Conservation (phyloP, 345 rosid species). For the Salix koriyanagi region DNA sequence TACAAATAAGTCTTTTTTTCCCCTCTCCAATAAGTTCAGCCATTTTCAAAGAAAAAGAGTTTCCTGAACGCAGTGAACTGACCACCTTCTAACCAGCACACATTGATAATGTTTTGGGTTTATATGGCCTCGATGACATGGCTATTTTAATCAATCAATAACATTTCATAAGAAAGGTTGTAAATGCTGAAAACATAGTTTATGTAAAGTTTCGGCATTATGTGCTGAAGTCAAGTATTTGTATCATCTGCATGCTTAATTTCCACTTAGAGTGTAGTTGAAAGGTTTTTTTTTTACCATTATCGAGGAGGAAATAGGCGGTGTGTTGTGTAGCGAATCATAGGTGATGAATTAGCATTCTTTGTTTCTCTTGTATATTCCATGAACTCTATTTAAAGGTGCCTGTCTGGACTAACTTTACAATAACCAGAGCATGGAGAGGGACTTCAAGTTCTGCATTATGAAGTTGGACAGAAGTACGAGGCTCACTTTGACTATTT, state of each 20-base stretch:
- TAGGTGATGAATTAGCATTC: neutral
- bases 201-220: no score
- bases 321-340: neutral
- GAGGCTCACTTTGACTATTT: conserved; percentile 89
- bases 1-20: no score
- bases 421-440: conserved; percentile 76
- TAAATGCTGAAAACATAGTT: neutral
- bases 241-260: neutral
- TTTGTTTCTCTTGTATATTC: neutral
- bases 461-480: conserved; percentile 84
- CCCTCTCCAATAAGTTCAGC: no score
- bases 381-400: neutral
- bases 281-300: neutral
- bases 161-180: neutral
- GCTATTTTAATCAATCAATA: neutral
- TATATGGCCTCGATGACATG: neutral
- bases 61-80: no score
- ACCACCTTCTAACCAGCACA: neutral
- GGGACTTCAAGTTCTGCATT: conserved; percentile 84
- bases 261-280: neutral
- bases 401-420: neutral
- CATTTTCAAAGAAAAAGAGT: no score
- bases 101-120: neutral
- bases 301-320: neutral
- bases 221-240: no score